A percentile compares a stretch with the other conserved stretches of the same genome.
These are phyloP conservation scores for Vigna mungo DNA, from an alignment of 306 rosid species.

Conservation along the genomic window DNA sequence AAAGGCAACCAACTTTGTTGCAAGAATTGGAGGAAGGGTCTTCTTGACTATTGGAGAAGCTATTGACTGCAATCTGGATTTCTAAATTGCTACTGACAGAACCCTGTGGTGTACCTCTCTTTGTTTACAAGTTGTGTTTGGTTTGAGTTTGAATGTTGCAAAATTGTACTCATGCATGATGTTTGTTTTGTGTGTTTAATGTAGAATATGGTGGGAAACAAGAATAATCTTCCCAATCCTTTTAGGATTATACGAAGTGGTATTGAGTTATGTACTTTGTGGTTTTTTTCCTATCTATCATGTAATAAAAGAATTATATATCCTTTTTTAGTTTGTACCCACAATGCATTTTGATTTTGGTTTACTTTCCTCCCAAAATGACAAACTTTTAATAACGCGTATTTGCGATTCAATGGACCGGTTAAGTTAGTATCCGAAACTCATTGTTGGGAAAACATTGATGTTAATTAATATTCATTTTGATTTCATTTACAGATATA, in stretches of 20 bases:
- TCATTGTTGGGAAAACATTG: background rate
- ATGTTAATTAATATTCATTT: constrained; percentile 3
- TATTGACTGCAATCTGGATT: constrained; percentile 49
- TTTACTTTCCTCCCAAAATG: background rate
- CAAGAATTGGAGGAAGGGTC: constrained; percentile 58
- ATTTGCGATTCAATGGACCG: background rate
- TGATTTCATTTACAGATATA: constrained; percentile 40
- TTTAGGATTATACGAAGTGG: background rate
- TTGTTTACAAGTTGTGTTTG: no score
- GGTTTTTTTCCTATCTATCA: background rate
- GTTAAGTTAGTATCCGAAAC: background rate
- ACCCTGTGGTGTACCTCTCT: background rate
- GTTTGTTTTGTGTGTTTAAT: constrained; percentile 4
- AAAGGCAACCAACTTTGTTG: constrained; percentile 60
- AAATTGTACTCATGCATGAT: background rate
- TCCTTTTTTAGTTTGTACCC: no score
- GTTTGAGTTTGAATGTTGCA: background rate
- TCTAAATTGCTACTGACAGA: constrained; percentile 14
- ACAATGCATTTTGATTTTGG: background rate
- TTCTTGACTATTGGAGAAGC: constrained; percentile 75
- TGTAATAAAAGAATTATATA: background rate
- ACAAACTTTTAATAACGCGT: background rate
- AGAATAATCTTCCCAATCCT: constrained; percentile 31
- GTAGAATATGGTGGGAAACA: constrained; percentile 21
- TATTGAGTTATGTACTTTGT: constrained; percentile 8